Conservation (phyloP, 2,329 filamentous ascomycete genomes). For the Ambrosiella beaveri region DNA sequence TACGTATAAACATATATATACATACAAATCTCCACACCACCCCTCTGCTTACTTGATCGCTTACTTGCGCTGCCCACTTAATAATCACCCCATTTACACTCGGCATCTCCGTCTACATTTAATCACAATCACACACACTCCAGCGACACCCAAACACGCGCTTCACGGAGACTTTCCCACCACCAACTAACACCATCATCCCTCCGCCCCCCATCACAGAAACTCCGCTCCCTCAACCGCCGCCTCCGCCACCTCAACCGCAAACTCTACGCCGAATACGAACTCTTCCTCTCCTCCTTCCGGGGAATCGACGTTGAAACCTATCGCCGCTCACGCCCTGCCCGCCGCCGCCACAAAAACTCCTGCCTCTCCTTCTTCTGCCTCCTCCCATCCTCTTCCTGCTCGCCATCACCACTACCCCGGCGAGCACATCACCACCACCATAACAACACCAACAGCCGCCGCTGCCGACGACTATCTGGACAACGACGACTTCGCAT, state of each 20-base stretch:
- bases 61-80: not conserved
- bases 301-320: slow-evolving; percentile 1
- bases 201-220: not conserved
- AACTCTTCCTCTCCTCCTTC: slow-evolving; percentile 1
- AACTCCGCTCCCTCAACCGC: not conserved
- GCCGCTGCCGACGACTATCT: not conserved
- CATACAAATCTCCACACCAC: no score
- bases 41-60: no score
- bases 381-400: not conserved
- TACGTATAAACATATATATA: no score
- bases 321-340: not conserved
- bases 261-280: slow-evolving; percentile 7
- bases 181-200: not conserved
- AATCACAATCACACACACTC: no score
- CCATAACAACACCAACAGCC: not conserved
- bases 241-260: slow-evolving; percentile 2
- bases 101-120: not conserved
- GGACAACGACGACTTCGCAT: no score
- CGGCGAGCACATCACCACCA: not conserved
- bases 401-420: not conserved
- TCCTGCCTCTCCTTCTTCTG: not conserved
- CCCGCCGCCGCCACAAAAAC: not conserved
- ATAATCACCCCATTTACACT: not conserved
- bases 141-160: no score
- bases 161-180: not conserved